phyloP scores from a whole-genome alignment of 192 early-diverging fungal species.

The Coemansia sp. region DNA sequence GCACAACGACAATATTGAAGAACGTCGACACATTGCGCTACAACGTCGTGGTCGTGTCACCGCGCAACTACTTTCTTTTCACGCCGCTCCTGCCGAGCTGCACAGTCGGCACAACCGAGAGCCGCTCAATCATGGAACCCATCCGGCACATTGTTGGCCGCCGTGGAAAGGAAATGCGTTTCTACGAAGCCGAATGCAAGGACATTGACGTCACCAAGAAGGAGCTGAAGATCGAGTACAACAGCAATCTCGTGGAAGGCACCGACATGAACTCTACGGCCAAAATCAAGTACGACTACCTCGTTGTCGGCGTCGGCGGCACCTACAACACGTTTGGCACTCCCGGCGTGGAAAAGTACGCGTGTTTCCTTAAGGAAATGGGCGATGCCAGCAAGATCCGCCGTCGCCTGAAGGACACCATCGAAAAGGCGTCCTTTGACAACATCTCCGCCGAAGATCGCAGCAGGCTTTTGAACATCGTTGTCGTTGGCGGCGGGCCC shows the following conservation, averaged over 20 bases:
- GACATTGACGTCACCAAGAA: constrained; percentile 81
- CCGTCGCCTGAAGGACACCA: constrained; percentile 72
- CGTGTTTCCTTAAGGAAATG: constrained; percentile 84
- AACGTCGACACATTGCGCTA: constrained; percentile 66
- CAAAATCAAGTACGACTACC: constrained; percentile 70
- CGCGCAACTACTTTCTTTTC: constrained; percentile 84
- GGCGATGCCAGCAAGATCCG: constrained; percentile 82
- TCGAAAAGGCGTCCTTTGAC: constrained; percentile 76
- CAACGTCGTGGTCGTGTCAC: constrained; percentile 76
- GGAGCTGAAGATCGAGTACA: constrained; percentile 72
- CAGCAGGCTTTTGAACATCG: constrained; percentile 72
- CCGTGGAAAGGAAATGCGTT: constrained; percentile 74
- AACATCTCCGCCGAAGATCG: constrained; percentile 63
- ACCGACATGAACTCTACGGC: constrained; percentile 12
- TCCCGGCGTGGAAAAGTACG: constrained; percentile 80
- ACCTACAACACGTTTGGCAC: constrained; percentile 84
- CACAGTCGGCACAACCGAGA: constrained; percentile 84
- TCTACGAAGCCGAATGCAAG: constrained; percentile 83
- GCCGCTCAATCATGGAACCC: constrained; percentile 83
- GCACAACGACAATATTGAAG: constrained; percentile 72
- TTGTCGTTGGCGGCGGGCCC: constrained; percentile 85
- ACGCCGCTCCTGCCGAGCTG: constrained; percentile 87
- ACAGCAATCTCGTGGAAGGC: constrained; percentile 59
- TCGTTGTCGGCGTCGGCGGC: constrained; percentile 81
- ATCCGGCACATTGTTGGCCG: constrained; percentile 75